phyloP scores from a whole-genome alignment of 2,329 filamentous ascomycete genomes.

The Celoporthe dispersa region DNA sequence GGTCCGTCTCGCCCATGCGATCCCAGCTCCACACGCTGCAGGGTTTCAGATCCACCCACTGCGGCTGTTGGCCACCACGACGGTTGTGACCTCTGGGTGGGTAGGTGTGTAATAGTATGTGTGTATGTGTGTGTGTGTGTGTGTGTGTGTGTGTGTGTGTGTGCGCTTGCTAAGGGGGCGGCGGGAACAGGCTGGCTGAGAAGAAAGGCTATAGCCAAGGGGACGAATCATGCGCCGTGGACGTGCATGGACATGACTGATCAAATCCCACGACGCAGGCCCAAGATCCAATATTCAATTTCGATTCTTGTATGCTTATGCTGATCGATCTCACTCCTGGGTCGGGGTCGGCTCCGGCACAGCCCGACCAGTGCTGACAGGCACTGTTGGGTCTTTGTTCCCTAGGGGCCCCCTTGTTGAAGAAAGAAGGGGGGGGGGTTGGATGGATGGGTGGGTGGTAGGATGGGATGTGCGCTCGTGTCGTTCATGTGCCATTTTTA shows the following conservation, averaged over 20 bases:
- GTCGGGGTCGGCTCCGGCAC: not conserved
- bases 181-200: not conserved
- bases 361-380: conserved; percentile 1
- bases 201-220: not conserved
- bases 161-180: not conserved
- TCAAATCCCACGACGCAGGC: not conserved
- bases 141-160: not conserved
- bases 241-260: not conserved
- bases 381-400: not conserved
- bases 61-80: not conserved
- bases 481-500: conserved; percentile 11
- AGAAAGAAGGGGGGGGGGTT: not conserved
- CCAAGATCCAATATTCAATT: not conserved
- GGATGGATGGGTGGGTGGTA: not conserved
- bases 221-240: conserved; percentile 8
- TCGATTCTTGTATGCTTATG: conserved; percentile 5
- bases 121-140: no score
- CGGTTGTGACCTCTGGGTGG: not conserved
- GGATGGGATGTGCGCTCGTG: conserved; percentile 3
- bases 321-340: conserved; percentile 3
- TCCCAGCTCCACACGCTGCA: not conserved
- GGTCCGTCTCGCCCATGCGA: conserved; percentile 1
- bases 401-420: not conserved
- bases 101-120: no score
- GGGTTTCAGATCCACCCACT: conserved; percentile 5